Evolutionary conservation across 2,329 filamentous ascomycete genomes (phyloP).

Genomic region (Neonectria magnoliae): DNA sequence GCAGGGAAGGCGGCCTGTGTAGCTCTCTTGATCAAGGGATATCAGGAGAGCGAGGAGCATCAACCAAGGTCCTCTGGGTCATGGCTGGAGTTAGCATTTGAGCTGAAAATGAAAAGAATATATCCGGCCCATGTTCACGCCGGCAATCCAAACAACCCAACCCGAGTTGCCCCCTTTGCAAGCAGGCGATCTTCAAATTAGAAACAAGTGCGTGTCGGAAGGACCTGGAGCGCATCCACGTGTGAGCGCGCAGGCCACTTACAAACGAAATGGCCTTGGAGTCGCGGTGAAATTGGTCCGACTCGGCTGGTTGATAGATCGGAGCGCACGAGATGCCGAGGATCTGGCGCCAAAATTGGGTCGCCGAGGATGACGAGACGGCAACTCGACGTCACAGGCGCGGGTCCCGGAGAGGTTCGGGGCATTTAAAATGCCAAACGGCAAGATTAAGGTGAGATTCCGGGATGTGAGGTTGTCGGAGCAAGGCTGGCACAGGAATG

Average conservation of each 20-base stretch:
- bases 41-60: conserved; percentile 37
- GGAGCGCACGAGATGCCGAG: conserved; percentile 37
- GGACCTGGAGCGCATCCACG: background rate
- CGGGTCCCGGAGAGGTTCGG: conserved; percentile 29
- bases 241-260: background rate
- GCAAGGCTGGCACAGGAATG: conserved; percentile 10
- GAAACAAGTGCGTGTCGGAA: background rate
- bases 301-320: conserved; percentile 32
- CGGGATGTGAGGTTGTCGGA: conserved; percentile 23
- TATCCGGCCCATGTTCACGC: conserved; percentile 35
- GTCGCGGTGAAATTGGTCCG: conserved; percentile 18
- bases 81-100: conserved; percentile 42
- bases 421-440: background rate
- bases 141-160: conserved; percentile 31
- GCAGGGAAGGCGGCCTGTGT: conserved; percentile 35
- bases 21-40: conserved; percentile 35
- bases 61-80: conserved; percentile 39
- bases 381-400: conserved; percentile 34
- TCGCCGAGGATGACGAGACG: conserved; percentile 36
- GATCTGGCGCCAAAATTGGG: conserved; percentile 27
- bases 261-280: conserved; percentile 6
- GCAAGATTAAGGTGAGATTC: conserved; percentile 20
- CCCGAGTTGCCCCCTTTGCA: background rate
- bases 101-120: conserved; percentile 44
- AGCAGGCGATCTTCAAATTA: background rate